phyloP scores from a whole-genome alignment of 331 rosid species.

The Stylosanthes scabra region DNA sequence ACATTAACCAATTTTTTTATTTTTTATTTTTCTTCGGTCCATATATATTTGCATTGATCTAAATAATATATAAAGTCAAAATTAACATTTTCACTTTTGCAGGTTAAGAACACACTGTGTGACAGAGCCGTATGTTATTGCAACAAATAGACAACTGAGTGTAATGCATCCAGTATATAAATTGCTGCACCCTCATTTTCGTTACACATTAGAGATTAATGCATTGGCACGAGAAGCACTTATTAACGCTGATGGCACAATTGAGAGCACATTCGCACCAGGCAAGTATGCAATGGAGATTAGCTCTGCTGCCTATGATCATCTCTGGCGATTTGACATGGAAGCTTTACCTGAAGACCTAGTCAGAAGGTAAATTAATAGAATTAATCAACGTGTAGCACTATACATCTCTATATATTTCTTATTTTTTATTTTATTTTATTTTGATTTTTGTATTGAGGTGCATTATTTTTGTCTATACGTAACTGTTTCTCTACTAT shows the following conservation, averaged over 20 bases:
- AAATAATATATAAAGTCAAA: background rate
- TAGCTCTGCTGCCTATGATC: conserved; percentile 67
- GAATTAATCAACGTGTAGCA: too few relatives aligned
- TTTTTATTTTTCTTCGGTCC: too few relatives aligned
- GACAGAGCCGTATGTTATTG: conserved; percentile 81
- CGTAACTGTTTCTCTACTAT: too few relatives aligned
- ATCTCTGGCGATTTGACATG: conserved; percentile 71
- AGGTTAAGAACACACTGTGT: conserved; percentile 85
- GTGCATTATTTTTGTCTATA: too few relatives aligned
- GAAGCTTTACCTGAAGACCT: conserved; percentile 80
- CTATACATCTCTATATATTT: too few relatives aligned
- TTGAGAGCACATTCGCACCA: conserved; percentile 67
- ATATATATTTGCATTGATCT: too few relatives aligned
- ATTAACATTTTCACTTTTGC: conserved; percentile 9
- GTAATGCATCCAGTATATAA: conserved; percentile 78
- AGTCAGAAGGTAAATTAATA: conserved; percentile 60
- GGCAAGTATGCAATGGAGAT: conserved; percentile 69
- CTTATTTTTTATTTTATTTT: too few relatives aligned
- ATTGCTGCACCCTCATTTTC: conserved; percentile 80
- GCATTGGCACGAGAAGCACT: conserved; percentile 79
- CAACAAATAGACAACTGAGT: conserved; percentile 76
- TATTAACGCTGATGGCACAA: conserved; percentile 70
- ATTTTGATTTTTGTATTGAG: too few relatives aligned
- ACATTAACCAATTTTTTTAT: too few relatives aligned
- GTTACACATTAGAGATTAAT: conserved; percentile 85